Evolutionary conservation across 495 filamentous ascomycete genomes (phyloP), one percentile per base, ranked within the genome.

Genomic region (Xylaria nigripes): DNA sequence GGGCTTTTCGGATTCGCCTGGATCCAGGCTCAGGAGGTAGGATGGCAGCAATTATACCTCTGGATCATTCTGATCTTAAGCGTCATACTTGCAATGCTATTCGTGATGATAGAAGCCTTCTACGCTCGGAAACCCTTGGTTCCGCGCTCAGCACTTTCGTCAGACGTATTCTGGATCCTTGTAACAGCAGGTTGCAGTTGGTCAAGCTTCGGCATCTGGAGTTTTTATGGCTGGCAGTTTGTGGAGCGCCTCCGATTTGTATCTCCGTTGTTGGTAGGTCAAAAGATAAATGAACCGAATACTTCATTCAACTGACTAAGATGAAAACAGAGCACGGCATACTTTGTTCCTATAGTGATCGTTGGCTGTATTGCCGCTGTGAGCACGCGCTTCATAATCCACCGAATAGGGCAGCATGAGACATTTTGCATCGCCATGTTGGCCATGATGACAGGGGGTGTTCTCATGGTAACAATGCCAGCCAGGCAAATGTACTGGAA

Each of bases 121-220:
- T 58, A 61, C 19, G 59, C 69, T 0, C 45, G 43, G 1, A 70
- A 69, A 24, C 84, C 83, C 0, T 61, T 85, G 10, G 61, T 86
- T 1, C 80, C 82, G 0, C 63, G 69, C 38, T 64, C 65, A 9
- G 68, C 68, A 2, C 70, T 83, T 36, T 70, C 65, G 0, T 67
- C 57, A 1, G 73, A 81, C 23, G 59, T 76, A 4, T 71, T 68
- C 9, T 77, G 73, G 58, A 72, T 81, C 15, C 68, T 85, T 13
- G 68, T 67, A 0, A 73, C 72, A 45, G 70, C 78, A 21, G 74
- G 75, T 1, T 66, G 58, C 12, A 80, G 79, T 2, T 86, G 81
- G 83, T 71, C 72, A 32, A 72, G 69, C 48, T 84, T 84, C 53
- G 80, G 81, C 18, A 80, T 83, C 43, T 73, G 75, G 62, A 63